Evolutionary conservation across 179 eudicot genomes (phyloP), one percentile per base, ranked within the genome.

Genomic region (Dionaea muscipula): DNA sequence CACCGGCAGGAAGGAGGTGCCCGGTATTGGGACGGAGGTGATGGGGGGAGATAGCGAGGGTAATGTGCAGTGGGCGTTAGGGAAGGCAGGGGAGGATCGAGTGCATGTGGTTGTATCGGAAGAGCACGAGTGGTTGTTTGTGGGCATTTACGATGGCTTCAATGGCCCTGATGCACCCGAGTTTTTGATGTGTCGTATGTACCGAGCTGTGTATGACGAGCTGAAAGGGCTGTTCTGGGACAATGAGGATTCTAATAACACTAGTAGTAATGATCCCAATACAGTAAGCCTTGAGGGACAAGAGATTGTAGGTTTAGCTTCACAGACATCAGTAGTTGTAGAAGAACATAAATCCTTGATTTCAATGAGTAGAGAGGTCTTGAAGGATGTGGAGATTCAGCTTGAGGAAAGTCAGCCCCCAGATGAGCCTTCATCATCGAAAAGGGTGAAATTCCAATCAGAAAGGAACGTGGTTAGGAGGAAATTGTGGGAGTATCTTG

Each of bases 111-210:
- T 91, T 13, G 88, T 91, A 2, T 91, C 96, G 0, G 98, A 91
- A 49, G 96, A 87, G 60, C 90, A 71, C 63, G 98, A 89, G 7
- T 91, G 98, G 98, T 65, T 91, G 51, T 91, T 91, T 77, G 91
- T 87, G 52, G 98, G 98, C 78, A 91, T 91, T 70, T 91, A 91
- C 69, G 98, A 91, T 60, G 98, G 98, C 57, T 91, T 91, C 65
- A 91, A 91, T 56, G 98, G 98, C 18, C 95, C 98, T 7, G 98
- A 91, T 87, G 98, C 94, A 9, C 98, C 98, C 0, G 98, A 91
- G 66, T 91, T 87, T 54, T 68, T 91, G 69, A 87, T 91, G 96
- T 83, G 88, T 54, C 82, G 87, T 75, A 73, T 91, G 60, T 91
- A 87, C 47, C 78, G 80, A 18, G 82, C 96, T 19, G 73, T 88